Percentiles rank a stretch among this genome's conserved stretches.
Evolutionary conservation across 2,329 filamentous ascomycete genomes (phyloP).

Genomic region (Coccinonectria pachysandricola): DNA sequence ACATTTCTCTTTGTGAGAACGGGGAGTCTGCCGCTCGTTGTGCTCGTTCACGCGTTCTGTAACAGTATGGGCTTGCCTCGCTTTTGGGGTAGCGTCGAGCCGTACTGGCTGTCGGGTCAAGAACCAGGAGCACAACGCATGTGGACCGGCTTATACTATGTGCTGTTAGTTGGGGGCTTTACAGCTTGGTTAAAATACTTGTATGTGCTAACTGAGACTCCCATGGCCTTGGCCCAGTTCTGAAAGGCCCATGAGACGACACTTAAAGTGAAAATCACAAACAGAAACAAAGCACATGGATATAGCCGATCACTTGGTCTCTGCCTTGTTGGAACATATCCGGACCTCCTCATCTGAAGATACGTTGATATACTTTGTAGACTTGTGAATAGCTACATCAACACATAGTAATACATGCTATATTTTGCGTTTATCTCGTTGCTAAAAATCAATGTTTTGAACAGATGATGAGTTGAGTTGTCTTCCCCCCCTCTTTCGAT

Average conservation of each 20-base stretch:
- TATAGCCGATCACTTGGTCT: too few relatives aligned
- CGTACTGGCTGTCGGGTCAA: constrained; percentile 26
- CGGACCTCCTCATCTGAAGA: too few relatives aligned
- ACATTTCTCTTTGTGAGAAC: constrained; percentile 83
- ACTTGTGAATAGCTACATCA: neutral
- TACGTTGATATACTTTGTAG: too few relatives aligned
- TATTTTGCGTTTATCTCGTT: too few relatives aligned
- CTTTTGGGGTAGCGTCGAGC: constrained; percentile 68
- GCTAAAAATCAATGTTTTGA: too few relatives aligned
- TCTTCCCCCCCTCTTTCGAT: neutral
- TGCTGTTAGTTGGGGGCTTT: constrained; percentile 61
- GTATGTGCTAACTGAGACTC: constrained; percentile 57
- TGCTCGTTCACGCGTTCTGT: constrained; percentile 77
- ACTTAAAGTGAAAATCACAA: too few relatives aligned
- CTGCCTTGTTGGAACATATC: too few relatives aligned
- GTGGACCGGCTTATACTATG: constrained; percentile 76
- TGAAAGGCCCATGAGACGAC: constrained; percentile 9
- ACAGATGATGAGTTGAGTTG: too few relatives aligned
- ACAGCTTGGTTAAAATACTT: constrained; percentile 60
- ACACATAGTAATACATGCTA: constrained; percentile 2
- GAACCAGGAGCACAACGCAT: constrained; percentile 17
- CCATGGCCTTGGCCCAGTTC: constrained; percentile 20
- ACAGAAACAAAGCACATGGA: too few relatives aligned
- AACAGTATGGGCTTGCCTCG: constrained; percentile 86
- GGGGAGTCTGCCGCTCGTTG: constrained; percentile 66